Evolutionary conservation across 2,329 filamentous ascomycete species (phyloP).

Genomic region (Colletotrichum karsti): DNA sequence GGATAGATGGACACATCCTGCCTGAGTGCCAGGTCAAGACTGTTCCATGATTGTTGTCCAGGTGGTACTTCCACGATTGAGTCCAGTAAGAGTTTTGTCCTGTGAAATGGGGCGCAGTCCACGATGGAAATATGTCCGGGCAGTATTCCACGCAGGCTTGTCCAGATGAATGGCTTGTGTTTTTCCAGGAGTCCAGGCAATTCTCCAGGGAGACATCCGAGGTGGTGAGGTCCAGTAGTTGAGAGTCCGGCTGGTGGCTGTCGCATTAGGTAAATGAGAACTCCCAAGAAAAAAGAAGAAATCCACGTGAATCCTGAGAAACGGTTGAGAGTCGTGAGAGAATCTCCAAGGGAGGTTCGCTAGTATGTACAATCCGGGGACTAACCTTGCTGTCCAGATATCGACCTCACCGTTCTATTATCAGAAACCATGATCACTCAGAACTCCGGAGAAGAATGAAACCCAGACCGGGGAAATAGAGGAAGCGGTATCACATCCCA

Average conservation of each 20-base stretch:
- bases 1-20: not conserved
- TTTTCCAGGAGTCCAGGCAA: not conserved
- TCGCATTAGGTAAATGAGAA: constrained; percentile 8
- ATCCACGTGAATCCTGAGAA: not conserved
- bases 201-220: not conserved
- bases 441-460: constrained; percentile 28
- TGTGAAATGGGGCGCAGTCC: not conserved
- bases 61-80: constrained; percentile 14
- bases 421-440: constrained; percentile 23
- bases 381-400: constrained; percentile 32
- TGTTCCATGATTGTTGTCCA: not conserved
- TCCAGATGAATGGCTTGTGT: not conserved
- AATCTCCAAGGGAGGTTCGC: constrained; percentile 1
- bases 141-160: not conserved
- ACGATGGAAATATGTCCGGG: not conserved
- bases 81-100: not conserved
- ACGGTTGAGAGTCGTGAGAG: constrained; percentile 2
- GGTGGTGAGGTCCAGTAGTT: not conserved
- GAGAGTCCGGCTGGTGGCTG: constrained; percentile 6
- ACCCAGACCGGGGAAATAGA: constrained; percentile 24
- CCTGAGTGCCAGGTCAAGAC: not conserved
- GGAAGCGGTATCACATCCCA: constrained; percentile 26
- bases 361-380: constrained; percentile 27
- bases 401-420: constrained; percentile 28
- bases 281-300: not conserved